Evolutionary conservation across 2,329 filamentous ascomycete genomes (phyloP).

Genomic region (Pyricularia pennisetigena): DNA sequence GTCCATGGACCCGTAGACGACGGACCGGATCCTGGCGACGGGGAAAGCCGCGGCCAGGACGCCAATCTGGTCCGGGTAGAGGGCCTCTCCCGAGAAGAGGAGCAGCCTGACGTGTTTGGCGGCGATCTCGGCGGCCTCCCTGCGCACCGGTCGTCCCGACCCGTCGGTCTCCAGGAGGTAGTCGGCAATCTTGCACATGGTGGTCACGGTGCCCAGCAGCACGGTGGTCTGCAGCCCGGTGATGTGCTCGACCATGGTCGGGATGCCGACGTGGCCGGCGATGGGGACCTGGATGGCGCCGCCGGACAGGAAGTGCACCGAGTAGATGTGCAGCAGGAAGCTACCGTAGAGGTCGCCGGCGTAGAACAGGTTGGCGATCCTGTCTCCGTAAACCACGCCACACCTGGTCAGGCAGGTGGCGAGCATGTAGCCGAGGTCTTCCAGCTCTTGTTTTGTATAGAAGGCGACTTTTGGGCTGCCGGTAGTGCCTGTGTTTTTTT

Average conservation of each 20-base stretch:
- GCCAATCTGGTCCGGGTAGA: constrained; percentile 2
- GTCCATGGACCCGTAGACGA: constrained; percentile 6
- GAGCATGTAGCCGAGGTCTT: not conserved
- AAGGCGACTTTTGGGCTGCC: constrained; percentile 6
- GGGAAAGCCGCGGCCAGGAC: constrained; percentile 3
- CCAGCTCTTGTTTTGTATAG: constrained; percentile 4
- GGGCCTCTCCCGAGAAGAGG: constrained; percentile 6
- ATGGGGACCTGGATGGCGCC: constrained; percentile 4
- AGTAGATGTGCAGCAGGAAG: constrained; percentile 6
- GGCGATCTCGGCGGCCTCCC: too few relatives aligned
- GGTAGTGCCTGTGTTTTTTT: not conserved
- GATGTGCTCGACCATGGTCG: constrained; percentile 4
- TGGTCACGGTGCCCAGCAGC: constrained; percentile 5
- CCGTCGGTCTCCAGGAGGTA: not conserved
- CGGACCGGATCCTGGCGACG: not conserved
- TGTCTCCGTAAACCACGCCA: constrained; percentile 3
- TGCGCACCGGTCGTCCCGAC: not conserved
- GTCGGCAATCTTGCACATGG: constrained; percentile 6
- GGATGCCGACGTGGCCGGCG: not conserved
- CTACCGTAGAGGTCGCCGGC: constrained; percentile 6
- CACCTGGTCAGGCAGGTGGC: constrained; percentile 2
- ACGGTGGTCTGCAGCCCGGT: constrained; percentile 1
- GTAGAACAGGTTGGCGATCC: constrained; percentile 6
- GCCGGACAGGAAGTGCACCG: not conserved
- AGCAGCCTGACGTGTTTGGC: not conserved